phyloP scores from a whole-genome alignment of 2,329 filamentous ascomycete genomes.

The Pochonia chlamydosporia region DNA sequence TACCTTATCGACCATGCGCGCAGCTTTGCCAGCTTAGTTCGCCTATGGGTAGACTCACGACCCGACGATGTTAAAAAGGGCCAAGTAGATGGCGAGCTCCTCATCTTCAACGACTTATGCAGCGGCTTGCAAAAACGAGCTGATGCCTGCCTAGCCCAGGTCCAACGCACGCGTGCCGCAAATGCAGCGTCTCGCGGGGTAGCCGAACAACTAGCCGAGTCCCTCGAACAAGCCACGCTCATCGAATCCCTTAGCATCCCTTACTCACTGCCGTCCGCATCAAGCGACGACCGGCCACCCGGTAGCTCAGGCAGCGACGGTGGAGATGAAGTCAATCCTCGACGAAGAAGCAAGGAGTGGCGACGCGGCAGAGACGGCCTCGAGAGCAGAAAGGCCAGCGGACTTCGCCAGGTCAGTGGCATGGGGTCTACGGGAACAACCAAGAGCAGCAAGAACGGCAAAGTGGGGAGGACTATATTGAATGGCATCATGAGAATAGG shows the following conservation, averaged over 20 bases:
- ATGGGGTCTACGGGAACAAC: slow-evolving; percentile 21
- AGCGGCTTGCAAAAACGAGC: slow-evolving; percentile 43
- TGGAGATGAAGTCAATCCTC: slow-evolving; percentile 16
- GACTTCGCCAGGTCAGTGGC: slow-evolving; percentile 22
- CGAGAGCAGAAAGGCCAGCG: slow-evolving; percentile 21
- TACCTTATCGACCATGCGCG: slow-evolving; percentile 87
- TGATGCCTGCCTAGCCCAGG: slow-evolving; percentile 43
- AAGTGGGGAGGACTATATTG: slow-evolving; percentile 35
- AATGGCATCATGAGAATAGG: slow-evolving; percentile 41
- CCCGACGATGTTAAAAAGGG: slow-evolving; percentile 30
- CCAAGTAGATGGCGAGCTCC: slow-evolving; percentile 42
- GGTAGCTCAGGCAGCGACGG: slow-evolving; percentile 48
- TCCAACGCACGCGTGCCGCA: slow-evolving; percentile 38
- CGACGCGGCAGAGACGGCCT: slow-evolving; percentile 18
- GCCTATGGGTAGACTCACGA: slow-evolving; percentile 65
- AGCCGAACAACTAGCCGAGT: slow-evolving; percentile 37
- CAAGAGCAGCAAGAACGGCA: slow-evolving; percentile 30
- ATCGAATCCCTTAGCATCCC: slow-evolving; percentile 28
- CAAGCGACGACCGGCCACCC: slow-evolving; percentile 31
- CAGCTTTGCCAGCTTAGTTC: slow-evolving; percentile 77
- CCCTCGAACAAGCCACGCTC: slow-evolving; percentile 38
- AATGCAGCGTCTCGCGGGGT: slow-evolving; percentile 25
- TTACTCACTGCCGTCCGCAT: slow-evolving; percentile 19
- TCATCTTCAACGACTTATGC: slow-evolving; percentile 48
- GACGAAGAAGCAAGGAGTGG: slow-evolving; percentile 26